Percentiles rank a stretch among this genome's conserved stretches.
phyloP scores from a whole-genome alignment of 1,284 basidiomycete genomes.

The Tremellales sp. region DNA sequence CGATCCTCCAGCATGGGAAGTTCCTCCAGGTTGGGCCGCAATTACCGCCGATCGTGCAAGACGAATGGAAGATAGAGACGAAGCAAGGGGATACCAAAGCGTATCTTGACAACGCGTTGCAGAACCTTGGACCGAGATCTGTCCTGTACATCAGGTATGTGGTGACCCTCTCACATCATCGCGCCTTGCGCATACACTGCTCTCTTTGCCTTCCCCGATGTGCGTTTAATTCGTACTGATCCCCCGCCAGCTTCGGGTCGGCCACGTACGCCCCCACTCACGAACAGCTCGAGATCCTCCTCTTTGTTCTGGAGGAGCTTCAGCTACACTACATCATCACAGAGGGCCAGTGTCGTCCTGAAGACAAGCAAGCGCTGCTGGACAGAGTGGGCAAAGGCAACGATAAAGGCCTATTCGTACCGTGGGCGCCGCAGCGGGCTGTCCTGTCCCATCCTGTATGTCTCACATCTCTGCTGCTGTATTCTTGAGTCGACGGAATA shows the following conservation, averaged over 20 bases:
- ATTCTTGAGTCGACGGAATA: neutral
- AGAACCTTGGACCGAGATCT: no score
- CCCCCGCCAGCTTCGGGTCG: constrained; percentile 8
- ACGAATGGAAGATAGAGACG: constrained; percentile 4
- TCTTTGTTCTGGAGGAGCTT: constrained; percentile 8
- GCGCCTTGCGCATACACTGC: no score
- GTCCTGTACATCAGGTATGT: constrained; percentile 8
- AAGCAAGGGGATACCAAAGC: constrained; percentile 1
- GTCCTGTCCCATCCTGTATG: constrained; percentile 5
- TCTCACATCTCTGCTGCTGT: neutral
- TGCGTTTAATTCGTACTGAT: no score
- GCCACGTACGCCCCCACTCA: constrained; percentile 4
- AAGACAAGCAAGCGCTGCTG: constrained; percentile 1
- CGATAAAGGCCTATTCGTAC: constrained; percentile 7
- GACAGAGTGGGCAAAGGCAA: constrained; percentile 1
- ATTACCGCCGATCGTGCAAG: neutral
- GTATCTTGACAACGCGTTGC: constrained; percentile 5
- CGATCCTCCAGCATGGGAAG: neutral
- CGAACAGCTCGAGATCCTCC: constrained; percentile 5
- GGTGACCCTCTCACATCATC: no score
- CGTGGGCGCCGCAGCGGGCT: constrained; percentile 7
- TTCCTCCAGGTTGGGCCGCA: constrained; percentile 1
- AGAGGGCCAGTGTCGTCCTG: constrained; percentile 2
- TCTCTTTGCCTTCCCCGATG: no score
- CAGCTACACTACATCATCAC: constrained; percentile 1